Evolutionary conservation across 2,329 filamentous ascomycete species (phyloP).

Genomic region (Diaporthe ampelina): DNA sequence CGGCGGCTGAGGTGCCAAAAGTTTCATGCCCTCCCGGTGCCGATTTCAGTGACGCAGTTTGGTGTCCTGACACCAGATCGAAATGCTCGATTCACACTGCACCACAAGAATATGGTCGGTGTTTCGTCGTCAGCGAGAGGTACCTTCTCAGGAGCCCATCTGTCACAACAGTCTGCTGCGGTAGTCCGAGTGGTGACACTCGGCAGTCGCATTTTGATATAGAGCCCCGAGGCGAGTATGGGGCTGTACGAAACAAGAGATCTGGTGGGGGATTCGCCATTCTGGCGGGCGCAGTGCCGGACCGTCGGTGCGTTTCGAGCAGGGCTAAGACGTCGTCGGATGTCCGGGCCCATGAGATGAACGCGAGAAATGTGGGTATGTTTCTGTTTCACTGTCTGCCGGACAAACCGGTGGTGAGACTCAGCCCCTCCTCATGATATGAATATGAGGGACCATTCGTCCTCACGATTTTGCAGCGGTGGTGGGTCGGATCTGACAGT

Average conservation of each 20-base stretch:
- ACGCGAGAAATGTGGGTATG: slow-evolving; percentile 21
- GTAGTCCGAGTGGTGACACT: neutral
- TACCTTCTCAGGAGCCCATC: too few relatives aligned
- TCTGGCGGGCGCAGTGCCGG: neutral
- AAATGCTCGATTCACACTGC: neutral
- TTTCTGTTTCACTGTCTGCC: slow-evolving; percentile 29
- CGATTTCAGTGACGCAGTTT: neutral
- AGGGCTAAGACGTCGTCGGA: slow-evolving; percentile 8
- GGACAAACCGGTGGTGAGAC: slow-evolving; percentile 8
- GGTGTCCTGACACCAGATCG: neutral
- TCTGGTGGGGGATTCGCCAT: slow-evolving; percentile 1
- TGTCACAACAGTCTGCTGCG: neutral
- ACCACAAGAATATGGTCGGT: too few relatives aligned
- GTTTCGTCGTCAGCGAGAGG: too few relatives aligned
- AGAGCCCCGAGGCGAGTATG: neutral
- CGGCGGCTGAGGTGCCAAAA: slow-evolving; percentile 12
- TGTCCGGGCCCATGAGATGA: slow-evolving; percentile 23
- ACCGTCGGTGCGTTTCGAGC: slow-evolving; percentile 7
- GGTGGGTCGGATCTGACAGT: neutral
- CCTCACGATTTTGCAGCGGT: neutral
- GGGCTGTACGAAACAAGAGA: slow-evolving; percentile 1
- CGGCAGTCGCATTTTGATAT: neutral
- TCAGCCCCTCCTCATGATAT: neutral
- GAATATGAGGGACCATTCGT: neutral
- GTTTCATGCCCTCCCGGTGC: neutral